Conservation (phyloP, 495 filamentous ascomycete species). For the Podospora appendiculata region DNA sequence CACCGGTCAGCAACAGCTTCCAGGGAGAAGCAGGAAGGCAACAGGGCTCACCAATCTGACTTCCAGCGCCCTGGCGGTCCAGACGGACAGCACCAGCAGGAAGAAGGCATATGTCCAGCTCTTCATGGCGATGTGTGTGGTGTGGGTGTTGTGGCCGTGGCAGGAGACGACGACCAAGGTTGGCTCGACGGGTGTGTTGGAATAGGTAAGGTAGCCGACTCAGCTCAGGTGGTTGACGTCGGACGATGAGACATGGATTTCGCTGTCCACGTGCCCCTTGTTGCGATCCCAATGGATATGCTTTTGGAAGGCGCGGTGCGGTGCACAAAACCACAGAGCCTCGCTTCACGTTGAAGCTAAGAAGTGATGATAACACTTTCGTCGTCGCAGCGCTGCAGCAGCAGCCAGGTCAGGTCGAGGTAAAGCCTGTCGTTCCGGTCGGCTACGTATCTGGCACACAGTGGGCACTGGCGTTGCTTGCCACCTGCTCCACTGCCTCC, state of each 20-base stretch:
- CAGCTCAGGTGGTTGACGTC: not conserved
- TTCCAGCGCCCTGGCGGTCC: constrained; percentile 55
- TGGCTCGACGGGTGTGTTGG: too few relatives aligned
- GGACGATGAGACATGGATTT: not conserved
- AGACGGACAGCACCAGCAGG: constrained; percentile 43
- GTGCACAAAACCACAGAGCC: too few relatives aligned
- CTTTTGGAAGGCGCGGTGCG: not conserved
- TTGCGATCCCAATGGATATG: not conserved
- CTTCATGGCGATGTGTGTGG: constrained; percentile 28
- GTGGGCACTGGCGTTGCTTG: too few relatives aligned
- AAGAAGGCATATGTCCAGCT: constrained; percentile 28
- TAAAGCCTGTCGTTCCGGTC: too few relatives aligned
- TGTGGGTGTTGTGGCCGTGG: constrained; percentile 4
- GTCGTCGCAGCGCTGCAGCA: too few relatives aligned
- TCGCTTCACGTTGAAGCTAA: not conserved
- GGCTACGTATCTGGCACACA: too few relatives aligned
- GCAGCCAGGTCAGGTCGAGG: too few relatives aligned
- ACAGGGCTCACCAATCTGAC: constrained; percentile 39
- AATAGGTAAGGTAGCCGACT: not conserved
- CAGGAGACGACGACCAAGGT: too few relatives aligned
- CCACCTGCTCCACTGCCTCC: too few relatives aligned
- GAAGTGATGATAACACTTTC: too few relatives aligned
- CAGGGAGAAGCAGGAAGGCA: not conserved
- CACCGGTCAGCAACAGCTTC: not conserved
- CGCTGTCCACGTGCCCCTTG: not conserved